Percentiles rank a stretch among this genome's conserved stretches.
Conservation (phyloP, 176 grass and related monocot genomes). For the Cocos nucifera region DNA sequence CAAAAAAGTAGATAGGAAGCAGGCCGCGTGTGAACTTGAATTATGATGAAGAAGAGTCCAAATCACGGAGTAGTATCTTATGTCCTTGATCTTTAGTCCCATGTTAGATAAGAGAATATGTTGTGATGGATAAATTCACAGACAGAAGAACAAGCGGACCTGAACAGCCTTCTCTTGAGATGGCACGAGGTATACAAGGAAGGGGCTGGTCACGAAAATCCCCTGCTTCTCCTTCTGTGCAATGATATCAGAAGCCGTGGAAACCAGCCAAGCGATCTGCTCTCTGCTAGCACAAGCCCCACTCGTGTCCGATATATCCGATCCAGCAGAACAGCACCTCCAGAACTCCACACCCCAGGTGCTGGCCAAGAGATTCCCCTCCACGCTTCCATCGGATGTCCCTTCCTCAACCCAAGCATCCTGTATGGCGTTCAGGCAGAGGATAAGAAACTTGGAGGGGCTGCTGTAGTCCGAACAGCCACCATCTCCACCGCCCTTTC, state of each 20-base stretch:
- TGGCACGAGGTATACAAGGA: slow-evolving; percentile 64
- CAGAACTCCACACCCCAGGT: slow-evolving; percentile 86
- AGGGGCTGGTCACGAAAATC: slow-evolving; percentile 46
- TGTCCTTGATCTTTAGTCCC: no score
- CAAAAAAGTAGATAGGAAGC: no score
- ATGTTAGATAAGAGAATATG: no score
- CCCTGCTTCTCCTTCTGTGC: slow-evolving; percentile 79
- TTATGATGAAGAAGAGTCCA: no score
- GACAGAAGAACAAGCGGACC: slow-evolving; percentile 5
- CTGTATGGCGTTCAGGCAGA: slow-evolving; percentile 79
- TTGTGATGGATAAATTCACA: no score
- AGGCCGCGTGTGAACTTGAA: no score
- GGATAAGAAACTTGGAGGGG: slow-evolving; percentile 78
- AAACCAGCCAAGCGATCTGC: slow-evolving; percentile 76
- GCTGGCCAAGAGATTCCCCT: slow-evolving; percentile 30
- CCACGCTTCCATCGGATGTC: slow-evolving; percentile 3
- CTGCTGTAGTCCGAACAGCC: slow-evolving; percentile 6
- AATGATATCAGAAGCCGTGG: slow-evolving; percentile 61
- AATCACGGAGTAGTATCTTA: no score
- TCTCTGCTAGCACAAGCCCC: slow-evolving; percentile 33
- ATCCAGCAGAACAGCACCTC: slow-evolving; percentile 46
- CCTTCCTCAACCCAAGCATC: slow-evolving; percentile 35
- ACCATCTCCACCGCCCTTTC: not conserved
- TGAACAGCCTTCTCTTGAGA: slow-evolving; percentile 62
- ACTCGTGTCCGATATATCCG: slow-evolving; percentile 56